Evolutionary conservation across 2,329 filamentous ascomycete species (phyloP), one percentile per base, ranked within the genome.

Genomic region (Cladosporium sp.): DNA sequence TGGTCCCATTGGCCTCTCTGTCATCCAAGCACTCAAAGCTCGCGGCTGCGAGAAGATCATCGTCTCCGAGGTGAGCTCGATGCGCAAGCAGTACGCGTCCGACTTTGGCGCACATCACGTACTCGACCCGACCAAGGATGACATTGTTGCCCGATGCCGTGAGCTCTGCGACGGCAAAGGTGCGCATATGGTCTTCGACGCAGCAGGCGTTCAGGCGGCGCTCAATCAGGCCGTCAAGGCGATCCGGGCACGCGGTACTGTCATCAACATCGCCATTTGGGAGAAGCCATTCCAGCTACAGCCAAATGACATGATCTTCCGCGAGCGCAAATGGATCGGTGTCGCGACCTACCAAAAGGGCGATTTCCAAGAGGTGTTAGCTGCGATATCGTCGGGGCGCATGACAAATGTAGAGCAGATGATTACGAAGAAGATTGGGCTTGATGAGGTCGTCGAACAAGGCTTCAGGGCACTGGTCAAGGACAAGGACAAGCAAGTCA

Each of bases 241-340:
- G 0, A 76, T 84, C 36, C 79, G 83, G 47, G 82, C 82, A 14
- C 72, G 82, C 52, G 84, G 84, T 3, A 85, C 82, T 2, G 77
- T 85, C 34, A 80, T 86, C 65, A 86, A 86, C 65, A 84, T 86
- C 61, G 84, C 84, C 10, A 82, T 86, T 44, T 85, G 83, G 83
- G 83, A 85, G 74, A 84, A 85, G 72, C 74, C 79, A n/a, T 81
- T 79, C 55, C 79, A 77, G 0, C 78, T 86, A 51, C 75, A 77
- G 38, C 82, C 83, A 4, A 86, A 85, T 65, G 79, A 82, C 65
- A 75, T 86, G 41, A 80, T 83, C 4, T 85, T 86, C 76, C 80
- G 83, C 66, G 84, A 86, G 74, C 76, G 80, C 63, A 80, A 73
- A n/a, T 86, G 84, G 66, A 78, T 84, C 73, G 83, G 83, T 38